These are phyloP conservation scores for Blastobotrys malaysiensis DNA, from an alignment of 1,139 yeast genomes.

Conservation along the genomic window DNA sequence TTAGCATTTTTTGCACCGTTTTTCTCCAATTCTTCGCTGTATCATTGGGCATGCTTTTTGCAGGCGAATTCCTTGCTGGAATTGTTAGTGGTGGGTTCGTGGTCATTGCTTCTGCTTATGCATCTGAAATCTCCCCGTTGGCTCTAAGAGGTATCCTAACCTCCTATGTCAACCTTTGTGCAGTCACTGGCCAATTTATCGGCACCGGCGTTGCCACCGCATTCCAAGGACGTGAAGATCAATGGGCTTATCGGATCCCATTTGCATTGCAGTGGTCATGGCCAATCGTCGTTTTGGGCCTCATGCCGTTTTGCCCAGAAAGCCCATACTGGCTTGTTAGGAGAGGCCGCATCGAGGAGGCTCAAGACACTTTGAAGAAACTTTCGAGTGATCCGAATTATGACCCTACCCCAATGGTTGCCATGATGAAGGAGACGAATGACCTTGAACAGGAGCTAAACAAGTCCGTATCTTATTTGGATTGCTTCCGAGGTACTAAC, in stretches of 20 bases:
- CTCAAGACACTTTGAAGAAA: slow-evolving; percentile 9
- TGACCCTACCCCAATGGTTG: slow-evolving; percentile 32
- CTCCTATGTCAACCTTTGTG: slow-evolving; percentile 40
- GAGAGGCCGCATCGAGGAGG: slow-evolving; percentile 33
- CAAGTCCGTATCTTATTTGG: slow-evolving; percentile 37
- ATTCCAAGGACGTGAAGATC: slow-evolving; percentile 12
- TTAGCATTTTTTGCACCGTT: slow-evolving; percentile 31
- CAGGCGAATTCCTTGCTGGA: slow-evolving; percentile 41
- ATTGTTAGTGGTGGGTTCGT: slow-evolving; percentile 44
- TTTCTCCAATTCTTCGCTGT: slow-evolving; percentile 42
- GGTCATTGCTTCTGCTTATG: slow-evolving; percentile 40
- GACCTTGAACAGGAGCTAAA: slow-evolving; percentile 38
- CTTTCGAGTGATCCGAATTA: slow-evolving; percentile 29
- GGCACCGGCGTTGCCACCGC: slow-evolving; percentile 35
- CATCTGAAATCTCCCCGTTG: slow-evolving; percentile 44
- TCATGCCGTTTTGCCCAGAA: slow-evolving; percentile 43
- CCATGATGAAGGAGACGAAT: slow-evolving; percentile 42
- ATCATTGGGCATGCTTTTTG: slow-evolving; percentile 33
- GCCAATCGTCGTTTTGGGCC: slow-evolving; percentile 50
- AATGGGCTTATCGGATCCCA: slow-evolving; percentile 41
- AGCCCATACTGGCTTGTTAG: slow-evolving; percentile 52
- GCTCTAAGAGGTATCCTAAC: slow-evolving; percentile 40
- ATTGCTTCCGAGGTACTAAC: slow-evolving; percentile 46
- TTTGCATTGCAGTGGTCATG: slow-evolving; percentile 58
- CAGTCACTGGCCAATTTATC: slow-evolving; percentile 42